These are phyloP conservation scores for Dactylis glomerata DNA, from an alignment of 176 grass and related monocot species.

Conservation along the genomic window DNA sequence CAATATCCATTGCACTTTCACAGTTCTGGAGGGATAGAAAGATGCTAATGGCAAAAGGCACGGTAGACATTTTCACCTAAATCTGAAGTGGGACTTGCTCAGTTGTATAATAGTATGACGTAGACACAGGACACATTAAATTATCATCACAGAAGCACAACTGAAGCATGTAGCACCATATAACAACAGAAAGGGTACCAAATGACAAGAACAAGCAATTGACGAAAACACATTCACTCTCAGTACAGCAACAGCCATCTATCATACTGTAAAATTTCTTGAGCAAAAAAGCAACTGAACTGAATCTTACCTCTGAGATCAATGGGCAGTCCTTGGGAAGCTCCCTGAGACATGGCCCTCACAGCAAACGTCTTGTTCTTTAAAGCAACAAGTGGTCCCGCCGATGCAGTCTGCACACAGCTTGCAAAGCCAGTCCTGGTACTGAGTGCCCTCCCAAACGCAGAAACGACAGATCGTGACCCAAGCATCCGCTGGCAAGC, in stretches of 20 bases:
- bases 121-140: neutral
- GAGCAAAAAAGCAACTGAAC: neutral
- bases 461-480: conserved; percentile 21
- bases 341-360: conserved; percentile 60
- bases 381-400: conserved; percentile 6
- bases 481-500: conserved; percentile 30
- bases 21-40: neutral
- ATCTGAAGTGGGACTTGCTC: neutral
- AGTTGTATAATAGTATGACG: neutral
- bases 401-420: conserved; percentile 4
- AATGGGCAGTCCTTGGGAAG: conserved; percentile 62
- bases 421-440: conserved; percentile 22
- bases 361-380: conserved; percentile 32
- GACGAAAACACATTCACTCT: neutral
- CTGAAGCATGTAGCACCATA: neutral
- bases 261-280: neutral
- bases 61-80: neutral
- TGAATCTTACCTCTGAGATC: conserved; percentile 70
- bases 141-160: neutral
- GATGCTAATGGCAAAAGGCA: neutral
- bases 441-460: conserved; percentile 22
- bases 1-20: neutral
- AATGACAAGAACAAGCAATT: neutral
- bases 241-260: neutral
- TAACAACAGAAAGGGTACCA: neutral